Conservation (phyloP, 805 yeast species). For the Suhomyces kilbournensis region DNA sequence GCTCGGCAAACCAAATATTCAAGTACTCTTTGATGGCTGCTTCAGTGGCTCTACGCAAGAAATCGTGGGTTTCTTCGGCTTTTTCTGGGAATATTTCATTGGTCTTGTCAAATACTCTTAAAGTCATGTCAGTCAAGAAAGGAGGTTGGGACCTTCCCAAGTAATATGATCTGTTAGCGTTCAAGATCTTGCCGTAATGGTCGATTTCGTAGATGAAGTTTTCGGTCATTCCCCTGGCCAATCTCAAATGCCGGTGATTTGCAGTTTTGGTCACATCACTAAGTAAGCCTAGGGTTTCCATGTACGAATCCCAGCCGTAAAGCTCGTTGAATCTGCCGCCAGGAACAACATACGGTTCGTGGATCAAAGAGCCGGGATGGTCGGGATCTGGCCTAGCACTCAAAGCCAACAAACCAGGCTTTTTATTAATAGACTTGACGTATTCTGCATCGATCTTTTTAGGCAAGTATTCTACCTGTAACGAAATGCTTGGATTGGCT, state of each 20-base stretch:
- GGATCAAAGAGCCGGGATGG: slow-evolving; percentile 50
- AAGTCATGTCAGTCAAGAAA: slow-evolving; percentile 88
- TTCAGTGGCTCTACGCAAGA: slow-evolving; percentile 58
- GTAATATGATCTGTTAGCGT: slow-evolving; percentile 91
- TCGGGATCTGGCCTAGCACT: slow-evolving; percentile 63
- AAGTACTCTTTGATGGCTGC: slow-evolving; percentile 88
- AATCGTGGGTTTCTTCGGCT: slow-evolving; percentile 45
- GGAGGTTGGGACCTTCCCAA: slow-evolving; percentile 95
- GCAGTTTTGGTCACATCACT: slow-evolving; percentile 40
- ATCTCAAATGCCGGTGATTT: slow-evolving; percentile 48
- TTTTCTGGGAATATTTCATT: slow-evolving; percentile 42
- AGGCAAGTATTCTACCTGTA: slow-evolving; percentile 80
- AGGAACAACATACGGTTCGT: slow-evolving; percentile 89
- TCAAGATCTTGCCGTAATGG: slow-evolving; percentile 87
- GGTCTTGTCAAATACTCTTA: slow-evolving; percentile 61
- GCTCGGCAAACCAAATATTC: slow-evolving; percentile 72
- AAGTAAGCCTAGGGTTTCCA: slow-evolving; percentile 81
- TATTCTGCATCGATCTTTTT: slow-evolving; percentile 69
- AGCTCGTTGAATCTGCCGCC: slow-evolving; percentile 97
- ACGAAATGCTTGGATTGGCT: slow-evolving; percentile 50
- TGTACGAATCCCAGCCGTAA: slow-evolving; percentile 98
- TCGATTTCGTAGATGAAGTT: slow-evolving; percentile 87
- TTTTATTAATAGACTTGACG: slow-evolving; percentile 70
- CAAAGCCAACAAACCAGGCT: slow-evolving; percentile 83
- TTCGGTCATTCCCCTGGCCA: slow-evolving; percentile 87